A percentile compares a stretch with the other conserved stretches of the same genome.
phyloP scores from a whole-genome alignment of 2,329 filamentous ascomycete species.

The Diaporthe helianthi region DNA sequence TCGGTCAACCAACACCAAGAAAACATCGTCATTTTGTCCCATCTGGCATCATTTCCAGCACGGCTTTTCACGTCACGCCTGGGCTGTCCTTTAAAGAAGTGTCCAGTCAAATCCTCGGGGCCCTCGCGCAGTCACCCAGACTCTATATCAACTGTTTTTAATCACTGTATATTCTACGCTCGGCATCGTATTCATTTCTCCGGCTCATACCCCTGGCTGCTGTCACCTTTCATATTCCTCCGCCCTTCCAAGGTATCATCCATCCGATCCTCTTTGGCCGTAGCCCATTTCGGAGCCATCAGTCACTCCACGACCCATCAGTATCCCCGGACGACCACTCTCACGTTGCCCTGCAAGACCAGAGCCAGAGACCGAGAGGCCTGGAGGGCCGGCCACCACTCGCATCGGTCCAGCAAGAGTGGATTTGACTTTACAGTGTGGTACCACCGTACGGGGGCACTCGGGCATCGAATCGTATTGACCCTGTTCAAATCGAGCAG shows the following conservation, averaged over 20 bases:
- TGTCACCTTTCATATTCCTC: slow-evolving; percentile 1
- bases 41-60: neutral
- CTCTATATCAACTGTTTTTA: slow-evolving; percentile 10
- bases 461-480: slow-evolving; percentile 25
- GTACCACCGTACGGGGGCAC: slow-evolving; percentile 24
- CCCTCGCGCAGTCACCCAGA: neutral
- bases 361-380: neutral
- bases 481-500: slow-evolving; percentile 15
- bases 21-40: slow-evolving; percentile 10
- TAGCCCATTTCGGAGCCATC: slow-evolving; percentile 1
- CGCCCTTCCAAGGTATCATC: neutral
- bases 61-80: neutral
- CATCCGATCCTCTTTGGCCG: slow-evolving; percentile 12
- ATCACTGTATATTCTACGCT: slow-evolving; percentile 30
- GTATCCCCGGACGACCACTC: slow-evolving; percentile 17
- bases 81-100: slow-evolving; percentile 28
- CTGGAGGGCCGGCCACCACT: slow-evolving; percentile 2
- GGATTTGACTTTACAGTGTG: slow-evolving; percentile 21
- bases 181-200: slow-evolving; percentile 25
- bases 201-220: neutral
- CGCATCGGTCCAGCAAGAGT: slow-evolving; percentile 11
- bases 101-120: neutral
- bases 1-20: neutral
- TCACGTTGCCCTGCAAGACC: slow-evolving; percentile 11
- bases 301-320: neutral